phyloP scores from a whole-genome alignment of 257 asterid species.

The Scutellaria baicalensis region DNA sequence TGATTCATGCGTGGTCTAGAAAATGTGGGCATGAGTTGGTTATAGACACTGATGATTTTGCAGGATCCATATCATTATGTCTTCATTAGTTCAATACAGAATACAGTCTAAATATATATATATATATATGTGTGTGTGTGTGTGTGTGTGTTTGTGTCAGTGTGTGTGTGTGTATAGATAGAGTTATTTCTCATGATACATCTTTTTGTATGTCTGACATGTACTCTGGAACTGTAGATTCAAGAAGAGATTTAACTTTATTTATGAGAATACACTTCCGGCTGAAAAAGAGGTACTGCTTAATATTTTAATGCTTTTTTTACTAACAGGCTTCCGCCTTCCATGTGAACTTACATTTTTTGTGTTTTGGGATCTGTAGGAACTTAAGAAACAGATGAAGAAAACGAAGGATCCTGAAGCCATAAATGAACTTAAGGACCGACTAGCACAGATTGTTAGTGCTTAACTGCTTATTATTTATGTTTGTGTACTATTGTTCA shows the following conservation, averaged over 20 bases:
- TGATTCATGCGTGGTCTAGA: not conserved
- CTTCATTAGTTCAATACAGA: not conserved
- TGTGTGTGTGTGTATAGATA: too few relatives aligned
- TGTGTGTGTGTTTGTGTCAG: too few relatives aligned
- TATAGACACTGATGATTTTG: not conserved
- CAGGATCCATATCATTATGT: not conserved
- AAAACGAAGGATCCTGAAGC: constrained; percentile 54
- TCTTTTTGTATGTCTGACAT: not conserved
- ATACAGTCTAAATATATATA: not conserved
- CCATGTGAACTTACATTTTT: not conserved
- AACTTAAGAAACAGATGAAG: constrained; percentile 63
- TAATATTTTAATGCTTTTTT: not conserved
- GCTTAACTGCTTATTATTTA: too few relatives aligned
- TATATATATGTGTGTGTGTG: too few relatives aligned
- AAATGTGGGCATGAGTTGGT: not conserved
- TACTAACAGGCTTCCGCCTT: not conserved
- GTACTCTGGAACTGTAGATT: constrained; percentile 40
- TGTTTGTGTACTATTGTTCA: not conserved
- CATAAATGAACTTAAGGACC: constrained; percentile 42
- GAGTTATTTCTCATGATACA: not conserved
- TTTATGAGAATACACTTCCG: constrained; percentile 69
- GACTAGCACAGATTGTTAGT: constrained; percentile 56
- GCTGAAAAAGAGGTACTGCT: constrained; percentile 71
- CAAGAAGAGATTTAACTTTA: constrained; percentile 84
- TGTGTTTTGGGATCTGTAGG: constrained; percentile 32